A percentile compares a stretch with the other conserved stretches of the same genome.
Conservation (phyloP, 306 rosid genomes). For the Cicer chorassanicum region DNA sequence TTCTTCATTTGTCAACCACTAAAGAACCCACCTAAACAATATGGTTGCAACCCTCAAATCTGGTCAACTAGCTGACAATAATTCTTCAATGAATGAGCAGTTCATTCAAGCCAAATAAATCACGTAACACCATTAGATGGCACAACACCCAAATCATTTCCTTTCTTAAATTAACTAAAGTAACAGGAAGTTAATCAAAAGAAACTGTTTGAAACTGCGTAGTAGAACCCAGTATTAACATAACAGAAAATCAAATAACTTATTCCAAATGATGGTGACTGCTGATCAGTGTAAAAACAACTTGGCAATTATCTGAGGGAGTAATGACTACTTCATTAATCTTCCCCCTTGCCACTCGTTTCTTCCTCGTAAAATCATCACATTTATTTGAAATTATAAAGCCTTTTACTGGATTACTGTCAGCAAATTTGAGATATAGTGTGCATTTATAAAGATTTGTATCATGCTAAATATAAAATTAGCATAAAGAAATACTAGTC, state of each 20-base stretch:
- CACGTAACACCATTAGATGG: not conserved
- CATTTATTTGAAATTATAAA: conserved; percentile 7
- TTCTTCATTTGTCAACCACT: conserved; percentile 1
- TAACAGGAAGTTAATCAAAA: conserved; percentile 13
- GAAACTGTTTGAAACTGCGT: not conserved
- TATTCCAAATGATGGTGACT: conserved; percentile 12
- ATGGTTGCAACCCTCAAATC: conserved; percentile 6
- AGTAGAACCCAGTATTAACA: conserved; percentile 11
- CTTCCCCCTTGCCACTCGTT: not conserved
- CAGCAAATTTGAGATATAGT: not conserved
- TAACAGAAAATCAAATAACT: conserved; percentile 11
- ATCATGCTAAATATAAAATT: conserved; percentile 21
- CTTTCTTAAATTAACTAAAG: conserved; percentile 3
- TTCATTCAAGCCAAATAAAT: conserved; percentile 1
- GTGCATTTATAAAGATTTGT: not conserved
- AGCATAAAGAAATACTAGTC: not conserved
- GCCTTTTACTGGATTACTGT: conserved; percentile 16
- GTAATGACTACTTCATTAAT: conserved; percentile 10
- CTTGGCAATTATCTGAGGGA: conserved; percentile 26
- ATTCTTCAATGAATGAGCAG: conserved; percentile 9
- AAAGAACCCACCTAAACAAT: not conserved
- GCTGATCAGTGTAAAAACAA: not conserved
- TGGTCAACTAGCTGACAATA: not conserved
- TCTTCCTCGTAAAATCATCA: not conserved
- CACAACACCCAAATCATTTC: conserved; percentile 4